Conservation (phyloP, 306 rosid species). For the Cyamopsis tetragonoloba region DNA sequence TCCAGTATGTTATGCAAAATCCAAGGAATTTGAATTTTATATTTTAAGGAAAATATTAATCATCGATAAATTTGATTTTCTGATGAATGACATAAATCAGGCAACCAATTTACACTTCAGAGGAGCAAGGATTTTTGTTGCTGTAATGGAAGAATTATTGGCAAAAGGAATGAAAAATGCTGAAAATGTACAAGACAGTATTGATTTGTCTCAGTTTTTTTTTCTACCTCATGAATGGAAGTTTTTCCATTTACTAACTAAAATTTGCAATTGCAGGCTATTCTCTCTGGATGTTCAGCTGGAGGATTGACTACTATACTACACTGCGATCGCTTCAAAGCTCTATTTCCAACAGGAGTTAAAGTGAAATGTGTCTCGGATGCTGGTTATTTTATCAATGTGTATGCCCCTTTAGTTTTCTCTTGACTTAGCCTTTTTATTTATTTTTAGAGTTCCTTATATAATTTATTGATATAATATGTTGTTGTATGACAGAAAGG, state of each 20-base stretch:
- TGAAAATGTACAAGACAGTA: conserved; percentile 44
- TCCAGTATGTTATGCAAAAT: conserved; percentile 48
- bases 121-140: conserved; percentile 68
- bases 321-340: conserved; percentile 65
- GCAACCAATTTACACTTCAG: conserved; percentile 67
- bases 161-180: conserved; percentile 74
- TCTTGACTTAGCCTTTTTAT: not conserved
- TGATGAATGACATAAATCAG: conserved; percentile 38
- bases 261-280: conserved; percentile 47
- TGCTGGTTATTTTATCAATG: conserved; percentile 78
- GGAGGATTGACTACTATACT: conserved; percentile 84
- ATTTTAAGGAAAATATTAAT: not conserved
- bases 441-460: not conserved
- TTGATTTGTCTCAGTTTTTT: not conserved
- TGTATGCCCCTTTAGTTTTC: conserved; percentile 37
- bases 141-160: conserved; percentile 54
- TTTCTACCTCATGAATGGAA: not conserved
- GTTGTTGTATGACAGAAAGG: conserved; percentile 44
- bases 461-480: not conserved
- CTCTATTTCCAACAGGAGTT: conserved; percentile 44
- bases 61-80: not conserved
- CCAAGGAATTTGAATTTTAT: not conserved
- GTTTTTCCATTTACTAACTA: not conserved
- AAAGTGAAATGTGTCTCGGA: conserved; percentile 79
- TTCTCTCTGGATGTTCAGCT: conserved; percentile 88